Conservation (phyloP, 371 early-diverging fungal genomes). For the Dentiscutata heterogama region DNA sequence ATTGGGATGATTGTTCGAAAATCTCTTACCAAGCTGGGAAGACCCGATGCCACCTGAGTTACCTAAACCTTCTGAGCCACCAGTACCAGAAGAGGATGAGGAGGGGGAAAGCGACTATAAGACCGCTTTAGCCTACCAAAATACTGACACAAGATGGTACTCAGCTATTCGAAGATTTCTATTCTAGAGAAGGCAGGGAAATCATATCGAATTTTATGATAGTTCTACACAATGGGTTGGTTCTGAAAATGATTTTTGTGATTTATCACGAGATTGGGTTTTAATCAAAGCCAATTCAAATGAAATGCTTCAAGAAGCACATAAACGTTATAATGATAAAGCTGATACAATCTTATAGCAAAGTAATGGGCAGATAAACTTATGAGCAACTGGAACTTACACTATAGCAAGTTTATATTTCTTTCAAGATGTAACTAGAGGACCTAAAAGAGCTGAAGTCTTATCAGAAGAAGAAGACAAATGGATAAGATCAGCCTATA, state of each 20-base stretch:
- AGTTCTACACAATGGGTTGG: neutral
- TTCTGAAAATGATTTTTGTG: slow-evolving; percentile 9
- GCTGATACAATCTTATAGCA: neutral
- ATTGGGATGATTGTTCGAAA: slow-evolving; percentile 15
- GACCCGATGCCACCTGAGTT: neutral
- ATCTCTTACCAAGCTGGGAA: neutral
- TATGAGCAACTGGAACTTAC: neutral
- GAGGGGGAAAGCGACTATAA: neutral
- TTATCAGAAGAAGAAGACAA: neutral
- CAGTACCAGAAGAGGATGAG: neutral
- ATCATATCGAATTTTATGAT: slow-evolving; percentile 21
- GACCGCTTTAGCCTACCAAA: slow-evolving; percentile 6
- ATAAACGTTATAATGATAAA: slow-evolving; percentile 1
- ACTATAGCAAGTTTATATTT: neutral
- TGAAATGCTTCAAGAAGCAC: neutral
- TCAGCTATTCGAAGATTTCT: slow-evolving; percentile 11
- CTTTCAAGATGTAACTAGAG: slow-evolving; percentile 9
- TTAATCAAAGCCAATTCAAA: slow-evolving; percentile 4
- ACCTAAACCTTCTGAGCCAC: neutral
- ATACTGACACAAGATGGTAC: slow-evolving; percentile 4
- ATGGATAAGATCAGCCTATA: neutral
- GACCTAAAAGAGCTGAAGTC: neutral
- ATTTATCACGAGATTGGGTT: neutral
- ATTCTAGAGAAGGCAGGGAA: neutral
- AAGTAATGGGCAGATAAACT: neutral